Conservation (phyloP, 2,329 filamentous ascomycete species). For the Fusarium odoratissimum region DNA sequence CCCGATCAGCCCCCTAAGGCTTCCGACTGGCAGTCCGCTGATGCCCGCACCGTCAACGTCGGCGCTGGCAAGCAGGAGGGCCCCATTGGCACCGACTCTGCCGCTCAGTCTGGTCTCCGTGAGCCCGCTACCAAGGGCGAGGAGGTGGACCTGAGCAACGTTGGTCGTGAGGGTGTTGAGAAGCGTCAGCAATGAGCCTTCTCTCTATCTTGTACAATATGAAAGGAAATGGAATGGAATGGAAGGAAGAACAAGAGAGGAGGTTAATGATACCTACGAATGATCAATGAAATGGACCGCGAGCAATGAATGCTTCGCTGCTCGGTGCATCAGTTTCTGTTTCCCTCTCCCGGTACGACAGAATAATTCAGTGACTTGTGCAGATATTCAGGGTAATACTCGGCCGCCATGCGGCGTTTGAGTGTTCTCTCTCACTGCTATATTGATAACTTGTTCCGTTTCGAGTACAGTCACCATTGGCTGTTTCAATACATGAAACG, state of each 20-base stretch:
- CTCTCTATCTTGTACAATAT: not conserved
- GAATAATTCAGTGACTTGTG: not conserved
- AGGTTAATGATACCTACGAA: constrained; percentile 28
- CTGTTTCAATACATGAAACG: not conserved
- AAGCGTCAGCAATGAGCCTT: constrained; percentile 25
- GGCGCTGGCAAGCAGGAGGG: constrained; percentile 69
- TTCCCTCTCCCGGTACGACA: not conserved
- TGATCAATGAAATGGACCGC: constrained; percentile 16
- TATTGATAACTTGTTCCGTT: not conserved
- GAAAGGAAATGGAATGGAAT: not conserved
- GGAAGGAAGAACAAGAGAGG: not conserved
- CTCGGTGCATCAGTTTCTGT: not conserved
- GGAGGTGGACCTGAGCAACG: constrained; percentile 66
- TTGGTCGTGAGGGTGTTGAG: constrained; percentile 68
- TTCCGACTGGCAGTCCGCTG: constrained; percentile 83
- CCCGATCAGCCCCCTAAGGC: constrained; percentile 80
- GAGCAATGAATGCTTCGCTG: not conserved
- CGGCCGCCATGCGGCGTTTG: not conserved
- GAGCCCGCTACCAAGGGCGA: constrained; percentile 69
- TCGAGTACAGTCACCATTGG: not conserved
- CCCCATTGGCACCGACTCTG: constrained; percentile 63
- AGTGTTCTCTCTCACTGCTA: not conserved
- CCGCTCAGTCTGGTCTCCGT: constrained; percentile 64
- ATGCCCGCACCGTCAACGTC: constrained; percentile 75
- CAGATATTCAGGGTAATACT: no score